A percentile compares a stretch with the other conserved stretches of the same genome.
Conservation (phyloP, 1,139 yeast genomes). For the Lodderomyces theae region DNA sequence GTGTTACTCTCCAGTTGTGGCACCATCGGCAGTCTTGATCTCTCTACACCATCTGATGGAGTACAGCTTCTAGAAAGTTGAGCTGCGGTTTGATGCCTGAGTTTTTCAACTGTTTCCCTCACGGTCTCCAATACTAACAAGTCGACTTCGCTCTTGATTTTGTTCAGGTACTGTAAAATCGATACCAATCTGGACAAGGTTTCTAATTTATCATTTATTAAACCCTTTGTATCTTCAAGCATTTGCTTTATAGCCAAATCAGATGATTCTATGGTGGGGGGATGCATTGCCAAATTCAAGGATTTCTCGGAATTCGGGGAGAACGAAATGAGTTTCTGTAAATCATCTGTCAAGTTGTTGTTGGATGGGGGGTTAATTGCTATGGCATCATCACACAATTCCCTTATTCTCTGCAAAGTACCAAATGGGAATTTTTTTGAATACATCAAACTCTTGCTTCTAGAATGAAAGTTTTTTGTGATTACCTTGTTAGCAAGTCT, state of each 20-base stretch:
- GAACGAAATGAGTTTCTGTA: conserved; percentile 29
- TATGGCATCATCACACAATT: conserved; percentile 74
- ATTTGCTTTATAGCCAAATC: conserved; percentile 64
- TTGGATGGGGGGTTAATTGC: conserved; percentile 62
- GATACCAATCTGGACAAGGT: conserved; percentile 75
- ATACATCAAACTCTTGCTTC: conserved; percentile 23
- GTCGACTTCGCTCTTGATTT: conserved; percentile 80
- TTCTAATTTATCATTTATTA: conserved; percentile 68
- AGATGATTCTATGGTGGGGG: conserved; percentile 36
- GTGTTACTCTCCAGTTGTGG: neutral
- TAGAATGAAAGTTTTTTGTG: conserved; percentile 28
- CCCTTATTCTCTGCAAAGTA: conserved; percentile 59
- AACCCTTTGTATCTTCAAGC: conserved; percentile 63
- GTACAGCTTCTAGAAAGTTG: conserved; percentile 11
- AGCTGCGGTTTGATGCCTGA: conserved; percentile 38
- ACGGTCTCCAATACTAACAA: conserved; percentile 65
- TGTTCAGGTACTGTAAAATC: conserved; percentile 73
- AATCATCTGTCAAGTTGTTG: neutral
- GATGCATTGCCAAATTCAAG: conserved; percentile 49
- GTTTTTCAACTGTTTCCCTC: conserved; percentile 57
- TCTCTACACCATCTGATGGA: conserved; percentile 7
- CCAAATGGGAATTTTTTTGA: conserved; percentile 60
- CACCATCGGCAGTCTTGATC: conserved; percentile 11
- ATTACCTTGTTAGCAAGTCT: conserved; percentile 23
- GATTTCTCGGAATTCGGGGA: conserved; percentile 74